phyloP scores from a whole-genome alignment of 495 filamentous ascomycete species.

The Neurospora cerealis region DNA sequence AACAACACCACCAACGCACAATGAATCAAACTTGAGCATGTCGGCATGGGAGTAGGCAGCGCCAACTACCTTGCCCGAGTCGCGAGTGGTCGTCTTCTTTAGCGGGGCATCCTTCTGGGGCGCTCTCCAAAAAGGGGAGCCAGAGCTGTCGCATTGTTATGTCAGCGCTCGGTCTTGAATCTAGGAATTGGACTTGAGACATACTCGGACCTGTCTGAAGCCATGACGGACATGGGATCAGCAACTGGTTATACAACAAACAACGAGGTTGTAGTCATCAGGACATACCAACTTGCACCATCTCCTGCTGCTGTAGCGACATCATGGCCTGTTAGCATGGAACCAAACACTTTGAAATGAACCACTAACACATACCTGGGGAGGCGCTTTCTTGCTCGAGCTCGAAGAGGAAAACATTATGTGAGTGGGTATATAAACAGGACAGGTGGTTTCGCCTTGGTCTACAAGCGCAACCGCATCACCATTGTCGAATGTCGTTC shows the following conservation, averaged over 20 bases:
- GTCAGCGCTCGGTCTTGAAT: background rate
- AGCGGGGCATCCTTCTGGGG: conserved; percentile 40
- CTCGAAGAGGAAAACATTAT: conserved; percentile 48
- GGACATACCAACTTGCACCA: conserved; percentile 92
- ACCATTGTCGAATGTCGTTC: background rate
- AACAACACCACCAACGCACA: conserved; percentile 36
- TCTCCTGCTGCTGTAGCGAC: conserved; percentile 56
- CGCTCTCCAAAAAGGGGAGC: conserved; percentile 85
- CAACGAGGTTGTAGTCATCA: conserved; percentile 15
- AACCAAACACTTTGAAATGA: background rate
- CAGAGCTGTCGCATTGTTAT: conserved; percentile 42
- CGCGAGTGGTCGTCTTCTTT: conserved; percentile 46
- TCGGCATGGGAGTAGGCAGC: conserved; percentile 95
- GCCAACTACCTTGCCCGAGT: conserved; percentile 74
- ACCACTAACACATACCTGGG: conserved; percentile 50
- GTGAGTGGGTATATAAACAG: background rate
- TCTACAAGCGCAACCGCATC: background rate
- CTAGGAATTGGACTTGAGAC: conserved; percentile 12
- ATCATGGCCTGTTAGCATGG: conserved; percentile 19
- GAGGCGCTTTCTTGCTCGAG: conserved; percentile 57
- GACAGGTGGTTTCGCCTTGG: background rate
- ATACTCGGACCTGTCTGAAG: conserved; percentile 53
- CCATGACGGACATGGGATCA: conserved; percentile 20
- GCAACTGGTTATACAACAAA: conserved; percentile 1
- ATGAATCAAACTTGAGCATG: conserved; percentile 73